These are phyloP conservation scores for Tolypocladium sp. DNA, from an alignment of 2,329 filamentous ascomycete species.

Conservation along the genomic window DNA sequence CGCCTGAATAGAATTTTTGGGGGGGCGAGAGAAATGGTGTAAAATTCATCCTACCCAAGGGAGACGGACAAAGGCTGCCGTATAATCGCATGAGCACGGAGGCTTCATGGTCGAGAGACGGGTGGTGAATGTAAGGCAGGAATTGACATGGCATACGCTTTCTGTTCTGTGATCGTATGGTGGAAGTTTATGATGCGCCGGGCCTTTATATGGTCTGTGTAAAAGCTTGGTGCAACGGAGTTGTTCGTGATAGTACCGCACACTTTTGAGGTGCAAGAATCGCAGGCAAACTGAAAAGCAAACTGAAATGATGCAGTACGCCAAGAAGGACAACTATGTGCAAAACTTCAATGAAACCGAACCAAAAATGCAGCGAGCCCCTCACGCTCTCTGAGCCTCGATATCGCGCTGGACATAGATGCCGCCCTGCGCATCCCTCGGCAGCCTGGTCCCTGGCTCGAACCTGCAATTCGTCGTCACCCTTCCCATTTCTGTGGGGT, in stretches of 20 bases:
- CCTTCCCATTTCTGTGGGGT: neutral
- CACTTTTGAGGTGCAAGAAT: neutral
- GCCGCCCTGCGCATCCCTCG: neutral
- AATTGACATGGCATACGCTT: too few relatives aligned
- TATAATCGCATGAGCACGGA: too few relatives aligned
- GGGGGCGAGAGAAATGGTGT: too few relatives aligned
- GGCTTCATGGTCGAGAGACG: too few relatives aligned
- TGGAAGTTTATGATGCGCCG: too few relatives aligned
- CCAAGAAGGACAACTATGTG: neutral
- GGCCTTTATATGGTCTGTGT: too few relatives aligned
- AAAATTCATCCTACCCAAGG: too few relatives aligned
- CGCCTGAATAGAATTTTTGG: too few relatives aligned
- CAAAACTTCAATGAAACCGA: neutral
- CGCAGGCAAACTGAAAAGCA: neutral
- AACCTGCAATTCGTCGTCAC: neutral
- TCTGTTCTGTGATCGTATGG: too few relatives aligned
- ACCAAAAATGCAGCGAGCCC: neutral
- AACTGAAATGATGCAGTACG: neutral
- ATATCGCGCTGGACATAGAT: neutral
- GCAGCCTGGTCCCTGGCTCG: neutral
- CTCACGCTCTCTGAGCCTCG: neutral
- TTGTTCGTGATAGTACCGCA: neutral
- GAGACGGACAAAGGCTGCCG: too few relatives aligned
- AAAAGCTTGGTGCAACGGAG: too few relatives aligned
- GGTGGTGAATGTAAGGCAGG: too few relatives aligned